Evolutionary conservation across 2,329 filamentous ascomycete genomes (phyloP).

Genomic region (Chaetomiaceae sp.): DNA sequence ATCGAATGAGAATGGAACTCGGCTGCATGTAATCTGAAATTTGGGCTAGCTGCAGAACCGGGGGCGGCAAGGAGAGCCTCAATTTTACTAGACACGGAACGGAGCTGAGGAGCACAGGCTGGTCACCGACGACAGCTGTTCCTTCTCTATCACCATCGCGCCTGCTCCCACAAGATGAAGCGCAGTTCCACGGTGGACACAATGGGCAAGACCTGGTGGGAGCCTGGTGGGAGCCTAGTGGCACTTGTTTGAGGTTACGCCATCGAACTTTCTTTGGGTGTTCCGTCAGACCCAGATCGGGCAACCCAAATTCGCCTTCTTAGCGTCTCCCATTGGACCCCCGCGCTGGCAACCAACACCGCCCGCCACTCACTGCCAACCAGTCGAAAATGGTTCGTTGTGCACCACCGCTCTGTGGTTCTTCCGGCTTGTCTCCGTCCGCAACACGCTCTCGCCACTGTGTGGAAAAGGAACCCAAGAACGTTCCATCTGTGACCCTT

Average conservation of each 20-base stretch:
- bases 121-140: background rate
- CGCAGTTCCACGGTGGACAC: background rate
- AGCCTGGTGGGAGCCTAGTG: background rate
- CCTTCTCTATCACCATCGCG: background rate
- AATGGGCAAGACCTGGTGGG: background rate
- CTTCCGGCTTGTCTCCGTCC: background rate
- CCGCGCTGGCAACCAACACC: too few species aligned
- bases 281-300: background rate
- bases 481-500: conserved; percentile 18
- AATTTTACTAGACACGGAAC: background rate
- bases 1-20: too few species aligned
- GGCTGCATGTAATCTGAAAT: background rate
- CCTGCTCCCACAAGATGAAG: background rate
- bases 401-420: background rate
- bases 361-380: too few species aligned
- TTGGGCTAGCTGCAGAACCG: background rate
- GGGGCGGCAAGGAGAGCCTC: background rate
- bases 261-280: too few species aligned
- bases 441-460: background rate
- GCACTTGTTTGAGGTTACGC: too few species aligned
- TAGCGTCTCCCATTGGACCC: background rate
- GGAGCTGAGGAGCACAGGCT: background rate
- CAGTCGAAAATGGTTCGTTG: background rate
- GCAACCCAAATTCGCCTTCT: background rate
- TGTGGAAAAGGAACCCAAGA: background rate